These are phyloP conservation scores for Macaranga tanarius DNA, from an alignment of 441 rosid species.

Conservation along the genomic window DNA sequence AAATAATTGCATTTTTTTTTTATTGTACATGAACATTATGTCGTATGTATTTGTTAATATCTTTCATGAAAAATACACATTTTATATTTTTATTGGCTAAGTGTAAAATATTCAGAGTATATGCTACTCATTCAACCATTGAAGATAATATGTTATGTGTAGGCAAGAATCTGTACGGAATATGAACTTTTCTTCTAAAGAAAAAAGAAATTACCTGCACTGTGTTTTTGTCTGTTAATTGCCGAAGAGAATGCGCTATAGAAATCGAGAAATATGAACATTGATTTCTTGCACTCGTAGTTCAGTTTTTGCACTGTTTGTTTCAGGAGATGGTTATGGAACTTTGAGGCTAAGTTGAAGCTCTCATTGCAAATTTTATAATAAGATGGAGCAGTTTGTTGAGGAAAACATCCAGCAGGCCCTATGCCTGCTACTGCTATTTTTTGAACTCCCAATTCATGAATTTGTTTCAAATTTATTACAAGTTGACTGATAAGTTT, in stretches of 20 bases:
- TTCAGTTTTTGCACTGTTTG: constrained; percentile 33
- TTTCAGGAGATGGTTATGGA: constrained; percentile 40
- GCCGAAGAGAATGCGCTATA: constrained; percentile 40
- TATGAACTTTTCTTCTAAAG: too few species aligned
- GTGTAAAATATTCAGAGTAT: too few species aligned
- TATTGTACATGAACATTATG: too few species aligned
- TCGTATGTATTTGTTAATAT: too few species aligned
- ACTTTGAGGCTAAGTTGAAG: constrained; percentile 27
- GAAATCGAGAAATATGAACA: constrained; percentile 38
- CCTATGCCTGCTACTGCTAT: constrained; percentile 34
- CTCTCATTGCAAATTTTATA: constrained; percentile 38
- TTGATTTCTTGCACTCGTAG: constrained; percentile 12
- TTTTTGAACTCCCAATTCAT: constrained; percentile 41
- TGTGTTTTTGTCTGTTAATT: constrained; percentile 18
- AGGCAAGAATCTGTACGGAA: too few species aligned
- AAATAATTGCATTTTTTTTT: too few species aligned
- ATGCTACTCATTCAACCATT: too few species aligned
- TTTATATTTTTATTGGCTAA: too few species aligned
- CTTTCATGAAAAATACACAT: too few species aligned
- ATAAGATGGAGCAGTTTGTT: constrained; percentile 27
- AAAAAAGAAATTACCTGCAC: constrained; percentile 22
- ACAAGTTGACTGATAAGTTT: constrained; percentile 32
- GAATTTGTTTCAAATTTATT: constrained; percentile 35
- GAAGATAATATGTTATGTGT: too few species aligned
- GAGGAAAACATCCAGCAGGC: constrained; percentile 58